Conservation (phyloP, 2,329 filamentous ascomycete species). For the Exserohilum turcica region DNA sequence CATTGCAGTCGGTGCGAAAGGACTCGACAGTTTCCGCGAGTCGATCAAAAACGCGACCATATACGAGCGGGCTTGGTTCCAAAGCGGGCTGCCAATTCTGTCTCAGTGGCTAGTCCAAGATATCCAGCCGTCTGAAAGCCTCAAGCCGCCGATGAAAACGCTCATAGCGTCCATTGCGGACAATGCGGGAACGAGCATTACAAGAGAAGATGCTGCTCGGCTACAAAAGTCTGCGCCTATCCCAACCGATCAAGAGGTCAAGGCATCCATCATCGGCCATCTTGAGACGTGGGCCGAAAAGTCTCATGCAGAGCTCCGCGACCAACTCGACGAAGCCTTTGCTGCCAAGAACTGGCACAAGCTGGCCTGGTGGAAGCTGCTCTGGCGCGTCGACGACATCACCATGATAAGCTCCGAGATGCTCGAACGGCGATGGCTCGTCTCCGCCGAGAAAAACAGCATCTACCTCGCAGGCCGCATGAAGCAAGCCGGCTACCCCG, state of each 20-base stretch:
- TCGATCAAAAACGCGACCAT: constrained; percentile 71
- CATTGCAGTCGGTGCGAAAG: constrained; percentile 64
- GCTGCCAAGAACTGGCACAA: constrained; percentile 76
- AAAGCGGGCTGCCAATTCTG: constrained; percentile 70
- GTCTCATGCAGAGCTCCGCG: constrained; percentile 82
- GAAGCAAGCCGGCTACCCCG: constrained; percentile 63
- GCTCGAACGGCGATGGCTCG: constrained; percentile 75
- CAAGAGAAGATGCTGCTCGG: constrained; percentile 54
- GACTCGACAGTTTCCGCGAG: constrained; percentile 69
- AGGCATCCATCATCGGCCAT: constrained; percentile 59
- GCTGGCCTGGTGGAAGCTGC: constrained; percentile 90
- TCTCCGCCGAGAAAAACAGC: constrained; percentile 76
- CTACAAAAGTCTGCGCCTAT: constrained; percentile 41
- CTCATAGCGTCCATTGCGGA: constrained; percentile 71
- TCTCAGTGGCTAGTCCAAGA: constrained; percentile 65
- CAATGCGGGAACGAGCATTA: constrained; percentile 58
- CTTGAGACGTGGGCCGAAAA: constrained; percentile 76
- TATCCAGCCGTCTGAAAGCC: constrained; percentile 46
- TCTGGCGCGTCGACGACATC: constrained; percentile 94
- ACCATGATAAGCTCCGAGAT: constrained; percentile 81
- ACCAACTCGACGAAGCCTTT: constrained; percentile 79
- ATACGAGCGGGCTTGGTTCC: constrained; percentile 76
- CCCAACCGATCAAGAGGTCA: constrained; percentile 51
- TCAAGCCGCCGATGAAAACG: constrained; percentile 69
- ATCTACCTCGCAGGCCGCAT: constrained; percentile 82